phyloP scores from a whole-genome alignment of 768 basidiomycete genomes.

The Cyclocybe cylindracea region DNA sequence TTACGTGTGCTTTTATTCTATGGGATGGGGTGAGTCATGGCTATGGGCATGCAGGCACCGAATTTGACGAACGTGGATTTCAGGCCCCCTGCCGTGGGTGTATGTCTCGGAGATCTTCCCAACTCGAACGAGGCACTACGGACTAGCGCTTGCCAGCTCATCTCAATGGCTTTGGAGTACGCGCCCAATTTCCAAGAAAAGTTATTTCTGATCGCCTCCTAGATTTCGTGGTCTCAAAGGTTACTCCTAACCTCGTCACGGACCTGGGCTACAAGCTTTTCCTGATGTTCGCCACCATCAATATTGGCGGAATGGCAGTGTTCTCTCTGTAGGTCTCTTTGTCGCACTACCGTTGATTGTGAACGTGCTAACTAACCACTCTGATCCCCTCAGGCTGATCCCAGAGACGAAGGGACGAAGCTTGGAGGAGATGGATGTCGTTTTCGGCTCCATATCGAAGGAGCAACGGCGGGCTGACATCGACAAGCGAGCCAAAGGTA shows the following conservation, averaged over 20 bases:
- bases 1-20: conserved; percentile 85
- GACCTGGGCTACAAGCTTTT: conserved; percentile 69
- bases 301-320: conserved; percentile 68
- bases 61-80: conserved; percentile 19
- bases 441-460: conserved; percentile 57
- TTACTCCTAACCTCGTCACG: conserved; percentile 64
- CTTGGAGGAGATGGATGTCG: conserved; percentile 55
- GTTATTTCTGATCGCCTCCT: background rate
- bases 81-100: conserved; percentile 51
- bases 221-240: conserved; percentile 76
- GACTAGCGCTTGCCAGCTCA: conserved; percentile 70
- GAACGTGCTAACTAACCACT: too few species aligned
- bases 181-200: too few species aligned
- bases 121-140: conserved; percentile 80
- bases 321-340: conserved; percentile 57
- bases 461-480: conserved; percentile 59
- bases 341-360: too few species aligned
- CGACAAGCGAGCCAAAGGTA: conserved; percentile 42
- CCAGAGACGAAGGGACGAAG: conserved; percentile 64
- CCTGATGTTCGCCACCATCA: too few species aligned
- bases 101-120: conserved; percentile 87
- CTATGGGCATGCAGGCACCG: too few species aligned
- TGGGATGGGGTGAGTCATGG: conserved; percentile 68
- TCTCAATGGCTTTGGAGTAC: conserved; percentile 84
- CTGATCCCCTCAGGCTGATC: conserved; percentile 46